Percentiles rank a stretch among this genome's conserved stretches.
Evolutionary conservation across 2,329 filamentous ascomycete species (phyloP).

Genomic region (Phoma sp.): DNA sequence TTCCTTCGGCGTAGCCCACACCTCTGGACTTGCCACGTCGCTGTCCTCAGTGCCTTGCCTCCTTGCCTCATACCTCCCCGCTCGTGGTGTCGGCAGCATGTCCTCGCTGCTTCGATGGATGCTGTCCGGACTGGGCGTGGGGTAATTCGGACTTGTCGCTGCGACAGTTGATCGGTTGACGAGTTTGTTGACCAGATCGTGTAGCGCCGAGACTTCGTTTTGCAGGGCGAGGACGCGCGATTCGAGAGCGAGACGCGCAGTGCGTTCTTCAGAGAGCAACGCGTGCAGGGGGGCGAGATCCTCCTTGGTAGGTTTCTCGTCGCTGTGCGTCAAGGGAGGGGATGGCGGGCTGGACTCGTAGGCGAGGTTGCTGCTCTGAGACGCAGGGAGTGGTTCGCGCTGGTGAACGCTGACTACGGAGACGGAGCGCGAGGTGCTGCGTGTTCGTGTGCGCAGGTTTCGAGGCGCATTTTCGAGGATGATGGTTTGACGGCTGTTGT

Average conservation of each 20-base stretch:
- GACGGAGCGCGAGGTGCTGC: conserved; percentile 33
- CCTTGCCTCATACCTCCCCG: conserved; percentile 13
- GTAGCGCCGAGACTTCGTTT: conserved; percentile 40
- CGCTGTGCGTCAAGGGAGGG: conserved; percentile 7
- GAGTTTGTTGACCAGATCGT: conserved; percentile 39
- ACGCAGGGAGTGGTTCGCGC: conserved; percentile 1
- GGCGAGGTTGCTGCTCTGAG: conserved; percentile 6
- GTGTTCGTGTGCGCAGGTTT: conserved; percentile 39
- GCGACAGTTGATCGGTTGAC: conserved; percentile 16
- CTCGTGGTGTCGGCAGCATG: conserved; percentile 34
- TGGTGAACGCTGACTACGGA: conserved; percentile 18
- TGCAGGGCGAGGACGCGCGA: conserved; percentile 40
- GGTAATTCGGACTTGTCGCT: conserved; percentile 33
- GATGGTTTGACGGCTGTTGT: conserved; percentile 47
- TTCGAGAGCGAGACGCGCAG: conserved; percentile 44
- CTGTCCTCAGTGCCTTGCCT: conserved; percentile 9
- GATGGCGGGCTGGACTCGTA: conserved; percentile 12
- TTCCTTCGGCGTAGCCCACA: conserved; percentile 50
- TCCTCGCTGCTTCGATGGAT: conserved; percentile 23
- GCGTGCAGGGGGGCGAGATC: conserved; percentile 30
- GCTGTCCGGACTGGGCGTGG: conserved; percentile 45
- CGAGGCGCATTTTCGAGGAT: conserved; percentile 48
- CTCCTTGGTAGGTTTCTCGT: conserved; percentile 7
- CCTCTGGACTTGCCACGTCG: conserved; percentile 41
- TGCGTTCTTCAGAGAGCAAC: conserved; percentile 39